Conservation (phyloP, 129 eudicot species). For the Pseudognaphalium luteoalbum region DNA sequence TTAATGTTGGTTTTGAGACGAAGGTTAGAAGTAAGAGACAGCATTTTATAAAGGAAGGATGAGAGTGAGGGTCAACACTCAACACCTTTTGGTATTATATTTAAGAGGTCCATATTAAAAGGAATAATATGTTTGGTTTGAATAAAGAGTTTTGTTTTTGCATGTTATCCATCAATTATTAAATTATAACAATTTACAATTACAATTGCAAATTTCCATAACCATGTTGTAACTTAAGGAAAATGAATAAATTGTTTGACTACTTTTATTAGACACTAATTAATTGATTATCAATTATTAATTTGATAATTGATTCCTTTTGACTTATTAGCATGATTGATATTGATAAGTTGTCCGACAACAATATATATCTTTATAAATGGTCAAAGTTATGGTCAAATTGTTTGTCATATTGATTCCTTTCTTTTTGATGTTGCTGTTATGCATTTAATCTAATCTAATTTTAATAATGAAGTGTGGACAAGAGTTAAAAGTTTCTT, state of each 20-base stretch:
- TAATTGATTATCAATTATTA: not conserved
- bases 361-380: not conserved
- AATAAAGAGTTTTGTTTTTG: constrained; percentile 17
- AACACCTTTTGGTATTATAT: constrained; percentile 18
- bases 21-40: constrained; percentile 15
- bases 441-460: no score
- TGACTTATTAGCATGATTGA: not conserved
- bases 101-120: constrained; percentile 24
- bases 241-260: not conserved
- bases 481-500: no score
- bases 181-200: no score
- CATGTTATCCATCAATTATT: constrained; percentile 19
- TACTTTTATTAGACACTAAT: no score
- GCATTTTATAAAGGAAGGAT: constrained; percentile 10
- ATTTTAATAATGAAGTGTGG: no score
- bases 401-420: no score
- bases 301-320: not conserved
- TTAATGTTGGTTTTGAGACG: constrained; percentile 13
- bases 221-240: not conserved
- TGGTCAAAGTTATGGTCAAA: no score
- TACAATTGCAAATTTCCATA: not conserved
- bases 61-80: constrained; percentile 28
- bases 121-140: constrained; percentile 20
- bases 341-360: not conserved
- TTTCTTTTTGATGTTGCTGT: no score